Base-by-base conservation (phyloP, 1,139 yeast species). In the Yamadazyma friedrichii region DNA sequence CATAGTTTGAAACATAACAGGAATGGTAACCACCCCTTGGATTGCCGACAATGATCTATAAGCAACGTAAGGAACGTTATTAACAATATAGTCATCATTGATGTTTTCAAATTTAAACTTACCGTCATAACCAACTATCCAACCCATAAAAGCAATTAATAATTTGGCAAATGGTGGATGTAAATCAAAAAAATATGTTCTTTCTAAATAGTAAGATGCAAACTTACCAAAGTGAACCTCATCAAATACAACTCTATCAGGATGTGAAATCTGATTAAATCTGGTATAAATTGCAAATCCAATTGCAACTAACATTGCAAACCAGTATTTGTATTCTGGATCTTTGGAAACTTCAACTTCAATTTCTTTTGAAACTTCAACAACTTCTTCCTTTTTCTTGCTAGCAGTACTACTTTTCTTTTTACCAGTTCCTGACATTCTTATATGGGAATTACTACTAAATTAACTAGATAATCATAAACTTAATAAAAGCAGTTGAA, bases 161-260 rank as follows among this genome's bases (percentile, higher is more conserved):
- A 94, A 71, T 64, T 94, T 94, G 39, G 97, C 98, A 65, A 94
- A 85, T 15, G 98, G 99, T 31, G 99, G 99, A 64, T 94, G 99
- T 45, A 94, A 79, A 64, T 94, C 99, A 61, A 94, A 93, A 62
- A 88, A 94, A 63, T 87, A 88, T 0, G 93, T 82, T 45, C 94
- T 70, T 59, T 87, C 84, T 46, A 88, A 65, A 61, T 88, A 88
- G 59, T 87, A 88, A 13, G 95, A 83, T 20, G 97, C 97, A 64
- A 91, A 89, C 59, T 89, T 89, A 34, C 98, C 98, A 58, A 93
- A 93, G 64, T 93, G 98, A 26, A 93, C 98, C 61, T 94, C 99
- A 67, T 94, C 99, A 56, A 94, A 94, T 20, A 94, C 98, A 42
- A 94, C 98, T 59, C 86, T 86, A 45, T 74, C 70, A 2, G 98